A percentile compares a stretch with the other conserved stretches of the same genome.
Evolutionary conservation across 306 rosid genomes (phyloP).

Genomic region (Sechiopsis laciniata): DNA sequence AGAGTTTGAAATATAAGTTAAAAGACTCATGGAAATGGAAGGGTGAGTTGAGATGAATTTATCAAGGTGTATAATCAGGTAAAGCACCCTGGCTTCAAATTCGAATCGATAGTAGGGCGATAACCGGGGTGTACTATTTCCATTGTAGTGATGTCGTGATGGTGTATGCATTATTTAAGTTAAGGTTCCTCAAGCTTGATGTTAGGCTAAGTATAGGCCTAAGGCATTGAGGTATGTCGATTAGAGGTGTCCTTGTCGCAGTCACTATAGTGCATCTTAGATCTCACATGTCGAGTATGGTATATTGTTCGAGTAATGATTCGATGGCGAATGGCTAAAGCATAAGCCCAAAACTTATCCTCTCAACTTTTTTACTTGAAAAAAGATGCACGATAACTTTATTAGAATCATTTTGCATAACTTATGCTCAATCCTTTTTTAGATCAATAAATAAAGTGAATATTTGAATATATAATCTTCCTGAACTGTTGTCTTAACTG

Average conservation of each 20-base stretch:
- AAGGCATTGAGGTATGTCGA: background rate
- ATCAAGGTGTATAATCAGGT: too few relatives aligned
- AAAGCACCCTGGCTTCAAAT: too few relatives aligned
- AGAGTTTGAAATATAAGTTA: background rate
- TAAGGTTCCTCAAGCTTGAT: too few relatives aligned
- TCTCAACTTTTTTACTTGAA: background rate
- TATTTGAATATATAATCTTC: too few relatives aligned
- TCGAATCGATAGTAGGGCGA: too few relatives aligned
- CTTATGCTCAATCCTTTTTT: background rate
- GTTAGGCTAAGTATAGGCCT: too few relatives aligned
- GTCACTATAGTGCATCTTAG: background rate
- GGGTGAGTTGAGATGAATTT: too few relatives aligned
- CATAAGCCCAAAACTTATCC: background rate
- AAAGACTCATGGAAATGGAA: too few relatives aligned
- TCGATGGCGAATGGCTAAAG: background rate
- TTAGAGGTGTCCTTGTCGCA: background rate
- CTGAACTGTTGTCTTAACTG: background rate
- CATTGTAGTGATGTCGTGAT: too few relatives aligned
- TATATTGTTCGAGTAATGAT: background rate
- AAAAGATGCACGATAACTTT: background rate
- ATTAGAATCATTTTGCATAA: background rate
- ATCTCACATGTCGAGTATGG: background rate
- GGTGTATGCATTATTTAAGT: too few relatives aligned
- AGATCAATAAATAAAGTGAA: too few relatives aligned
- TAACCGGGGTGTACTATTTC: too few relatives aligned